These are phyloP conservation scores for Metschnikowia lunata DNA, from an alignment of 805 yeast genomes.

Conservation along the genomic window DNA sequence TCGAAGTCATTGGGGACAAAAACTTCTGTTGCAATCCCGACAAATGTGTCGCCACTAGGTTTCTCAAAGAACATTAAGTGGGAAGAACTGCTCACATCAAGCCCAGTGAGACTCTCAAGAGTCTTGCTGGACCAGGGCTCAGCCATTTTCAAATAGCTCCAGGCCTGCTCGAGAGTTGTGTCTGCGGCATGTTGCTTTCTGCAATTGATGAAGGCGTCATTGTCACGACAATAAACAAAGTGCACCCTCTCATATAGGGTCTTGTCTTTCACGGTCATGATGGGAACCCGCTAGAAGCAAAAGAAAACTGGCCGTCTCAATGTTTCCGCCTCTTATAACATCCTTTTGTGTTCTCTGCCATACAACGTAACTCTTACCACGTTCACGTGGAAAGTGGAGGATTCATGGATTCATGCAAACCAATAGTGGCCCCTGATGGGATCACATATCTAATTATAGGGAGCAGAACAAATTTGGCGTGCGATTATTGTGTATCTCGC, in stretches of 20 bases:
- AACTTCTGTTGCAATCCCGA: constrained; percentile 29
- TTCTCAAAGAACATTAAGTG: constrained; percentile 22
- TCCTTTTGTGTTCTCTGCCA: constrained; percentile 6
- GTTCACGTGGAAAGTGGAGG: constrained; percentile 1
- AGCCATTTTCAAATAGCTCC: constrained; percentile 7
- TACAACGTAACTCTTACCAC: background rate
- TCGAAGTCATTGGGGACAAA: constrained; percentile 25
- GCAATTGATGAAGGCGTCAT: constrained; percentile 13
- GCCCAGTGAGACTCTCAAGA: background rate
- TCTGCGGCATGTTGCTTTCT: constrained; percentile 11
- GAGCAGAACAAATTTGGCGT: constrained; percentile 1
- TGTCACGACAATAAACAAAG: constrained; percentile 25
- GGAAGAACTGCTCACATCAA: constrained; percentile 4
- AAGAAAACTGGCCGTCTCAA: background rate
- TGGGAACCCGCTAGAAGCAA: constrained; percentile 1
- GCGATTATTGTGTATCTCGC: too few species aligned
- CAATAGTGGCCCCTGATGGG: background rate
- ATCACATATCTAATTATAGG: background rate
- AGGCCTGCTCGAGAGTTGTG: constrained; percentile 4
- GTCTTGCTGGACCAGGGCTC: background rate
- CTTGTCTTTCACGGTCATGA: constrained; percentile 17
- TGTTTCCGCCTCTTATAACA: constrained; percentile 7
- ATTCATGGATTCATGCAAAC: background rate
- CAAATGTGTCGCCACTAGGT: constrained; percentile 11
- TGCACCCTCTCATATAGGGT: constrained; percentile 27